A percentile compares a stretch with the other conserved stretches of the same genome.
Evolutionary conservation across 2,329 filamentous ascomycete genomes (phyloP).

Genomic region (Venturia oleaginea): DNA sequence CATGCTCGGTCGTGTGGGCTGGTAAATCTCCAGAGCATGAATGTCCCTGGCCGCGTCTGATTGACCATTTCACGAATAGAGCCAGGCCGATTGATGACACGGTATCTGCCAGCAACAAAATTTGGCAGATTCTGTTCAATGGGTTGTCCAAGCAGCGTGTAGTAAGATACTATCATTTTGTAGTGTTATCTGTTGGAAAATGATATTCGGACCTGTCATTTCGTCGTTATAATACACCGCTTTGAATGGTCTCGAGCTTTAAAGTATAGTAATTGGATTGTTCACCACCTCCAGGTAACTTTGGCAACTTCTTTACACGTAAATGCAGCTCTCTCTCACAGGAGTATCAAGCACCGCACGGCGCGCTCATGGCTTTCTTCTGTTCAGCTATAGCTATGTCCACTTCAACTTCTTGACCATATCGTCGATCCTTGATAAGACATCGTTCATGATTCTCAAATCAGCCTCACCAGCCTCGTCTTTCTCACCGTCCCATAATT

Average conservation of each 20-base stretch:
- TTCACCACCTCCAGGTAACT: too few species aligned
- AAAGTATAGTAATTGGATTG: background rate
- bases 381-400: background rate
- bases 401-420: background rate
- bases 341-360: background rate
- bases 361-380: background rate
- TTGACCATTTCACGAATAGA: too few species aligned
- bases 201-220: background rate
- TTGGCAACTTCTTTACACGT: background rate
- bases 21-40: too few species aligned
- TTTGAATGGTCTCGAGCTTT: background rate
- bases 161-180: background rate
- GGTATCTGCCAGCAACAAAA: too few species aligned
- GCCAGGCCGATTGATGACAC: too few species aligned
- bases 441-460: conserved; percentile 10
- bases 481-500: conserved; percentile 22
- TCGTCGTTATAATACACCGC: background rate
- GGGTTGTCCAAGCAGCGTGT: too few species aligned
- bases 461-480: conserved; percentile 17
- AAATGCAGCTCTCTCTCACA: too few species aligned
- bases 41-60: too few species aligned
- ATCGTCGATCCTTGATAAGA: conserved; percentile 6
- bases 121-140: too few species aligned
- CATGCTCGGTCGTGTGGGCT: too few species aligned
- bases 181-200: background rate